phyloP scores from a whole-genome alignment of 1,139 yeast species.

The Cylindricascospora bacillispora region DNA sequence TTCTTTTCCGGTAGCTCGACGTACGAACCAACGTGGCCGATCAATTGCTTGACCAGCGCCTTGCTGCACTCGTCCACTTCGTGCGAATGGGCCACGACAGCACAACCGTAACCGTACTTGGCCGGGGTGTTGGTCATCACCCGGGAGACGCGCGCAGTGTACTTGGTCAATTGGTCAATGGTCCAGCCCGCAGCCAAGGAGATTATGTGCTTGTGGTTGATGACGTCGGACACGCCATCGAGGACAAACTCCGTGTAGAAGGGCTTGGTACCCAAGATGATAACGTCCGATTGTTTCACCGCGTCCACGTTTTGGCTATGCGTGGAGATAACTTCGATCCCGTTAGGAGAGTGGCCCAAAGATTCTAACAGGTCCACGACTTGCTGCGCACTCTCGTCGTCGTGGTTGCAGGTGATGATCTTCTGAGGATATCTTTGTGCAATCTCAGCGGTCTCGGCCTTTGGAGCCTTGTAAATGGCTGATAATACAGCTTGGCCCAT shows the following conservation, averaged over 20 bases:
- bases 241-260: conserved; percentile 53
- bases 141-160: conserved; percentile 53
- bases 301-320: conserved; percentile 46
- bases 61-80: conserved; percentile 37
- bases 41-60: conserved; percentile 42
- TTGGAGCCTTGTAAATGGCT: conserved; percentile 49
- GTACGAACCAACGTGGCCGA: conserved; percentile 56
- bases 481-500: conserved; percentile 94
- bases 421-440: conserved; percentile 36
- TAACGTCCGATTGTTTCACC: conserved; percentile 49
- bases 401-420: conserved; percentile 66
- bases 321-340: conserved; percentile 40
- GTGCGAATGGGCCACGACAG: conserved; percentile 63
- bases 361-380: conserved; percentile 33
- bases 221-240: conserved; percentile 31
- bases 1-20: conserved; percentile 74
- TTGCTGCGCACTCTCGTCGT: conserved; percentile 35
- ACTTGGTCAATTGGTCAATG: conserved; percentile 46
- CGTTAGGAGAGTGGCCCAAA: conserved; percentile 29
- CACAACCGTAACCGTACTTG: conserved; percentile 83
- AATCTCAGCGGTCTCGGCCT: conserved; percentile 27
- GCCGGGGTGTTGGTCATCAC: conserved; percentile 99
- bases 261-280: conserved; percentile 82
- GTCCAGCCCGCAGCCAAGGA: conserved; percentile 92
- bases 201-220: conserved; percentile 51